Conservation (phyloP, 1,284 basidiomycete genomes). For the Dichomitus squalens region DNA sequence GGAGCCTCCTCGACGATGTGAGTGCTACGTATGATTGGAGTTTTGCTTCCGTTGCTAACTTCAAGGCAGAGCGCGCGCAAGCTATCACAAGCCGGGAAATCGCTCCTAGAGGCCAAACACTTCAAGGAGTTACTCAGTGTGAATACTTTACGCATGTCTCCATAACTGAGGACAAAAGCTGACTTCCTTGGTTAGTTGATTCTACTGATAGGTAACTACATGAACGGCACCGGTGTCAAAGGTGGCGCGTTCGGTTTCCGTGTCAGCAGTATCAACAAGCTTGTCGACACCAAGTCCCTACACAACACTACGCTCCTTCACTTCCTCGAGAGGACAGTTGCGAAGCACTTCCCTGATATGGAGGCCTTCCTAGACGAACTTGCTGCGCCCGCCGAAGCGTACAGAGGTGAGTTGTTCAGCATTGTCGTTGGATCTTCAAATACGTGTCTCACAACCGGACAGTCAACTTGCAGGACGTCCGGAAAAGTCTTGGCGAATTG, state of each 20-base stretch:
- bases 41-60: conserved; percentile 7
- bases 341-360: conserved; percentile 87
- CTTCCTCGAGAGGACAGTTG: conserved; percentile 90
- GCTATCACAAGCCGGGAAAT: conserved; percentile 78
- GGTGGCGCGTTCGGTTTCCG: conserved; percentile 98
- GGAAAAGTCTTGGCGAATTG: conserved; percentile 72
- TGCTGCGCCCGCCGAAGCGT: conserved; percentile 88
- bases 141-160: conserved; percentile 26
- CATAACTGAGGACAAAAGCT: neutral
- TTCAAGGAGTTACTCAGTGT: conserved; percentile 90
- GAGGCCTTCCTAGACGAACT: conserved; percentile 91
- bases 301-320: conserved; percentile 93
- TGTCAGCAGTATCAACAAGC: conserved; percentile 97
- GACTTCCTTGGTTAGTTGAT: conserved; percentile 63
- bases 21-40: conserved; percentile 23
- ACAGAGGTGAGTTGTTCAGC: conserved; percentile 57
- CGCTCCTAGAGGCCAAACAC: conserved; percentile 74
- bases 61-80: conserved; percentile 70
- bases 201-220: conserved; percentile 95
- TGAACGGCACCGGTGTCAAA: conserved; percentile 96
- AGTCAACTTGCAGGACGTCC: conserved; percentile 81
- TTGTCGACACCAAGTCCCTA: conserved; percentile 97
- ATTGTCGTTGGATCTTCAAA: conserved; percentile 4
- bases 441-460: conserved; percentile 10
- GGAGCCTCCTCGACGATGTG: conserved; percentile 73